These are phyloP conservation scores for Argentina anserina DNA, from an alignment of 306 rosid genomes.

Conservation along the genomic window DNA sequence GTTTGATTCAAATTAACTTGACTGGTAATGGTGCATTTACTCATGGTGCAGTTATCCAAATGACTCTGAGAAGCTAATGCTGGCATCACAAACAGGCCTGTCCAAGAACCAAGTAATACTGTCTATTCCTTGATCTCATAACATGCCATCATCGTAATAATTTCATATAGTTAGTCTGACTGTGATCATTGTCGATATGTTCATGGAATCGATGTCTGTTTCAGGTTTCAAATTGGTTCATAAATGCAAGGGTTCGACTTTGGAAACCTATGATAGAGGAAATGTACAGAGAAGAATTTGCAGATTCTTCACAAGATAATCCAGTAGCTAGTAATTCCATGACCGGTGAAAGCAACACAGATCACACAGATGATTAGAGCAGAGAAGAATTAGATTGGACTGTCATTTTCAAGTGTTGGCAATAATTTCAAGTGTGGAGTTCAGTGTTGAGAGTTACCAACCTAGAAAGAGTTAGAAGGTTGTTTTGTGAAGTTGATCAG, in stretches of 20 bases:
- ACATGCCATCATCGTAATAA: not conserved
- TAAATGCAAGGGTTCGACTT: conserved; percentile 77
- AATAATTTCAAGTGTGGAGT: not conserved
- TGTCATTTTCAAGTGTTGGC: not conserved
- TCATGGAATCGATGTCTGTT: conserved; percentile 7
- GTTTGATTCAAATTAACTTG: not conserved
- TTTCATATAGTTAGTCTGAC: no score
- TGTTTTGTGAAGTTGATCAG: not conserved
- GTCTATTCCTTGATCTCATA: not conserved
- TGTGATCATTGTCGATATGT: conserved; percentile 16
- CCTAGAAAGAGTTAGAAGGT: not conserved
- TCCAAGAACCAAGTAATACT: conserved; percentile 69
- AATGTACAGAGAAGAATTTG: conserved; percentile 84
- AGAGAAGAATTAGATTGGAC: not conserved
- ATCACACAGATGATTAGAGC: conserved; percentile 47
- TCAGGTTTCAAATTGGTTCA: conserved; percentile 90
- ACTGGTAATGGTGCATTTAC: not conserved
- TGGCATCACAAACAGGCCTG: conserved; percentile 81
- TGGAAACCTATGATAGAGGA: conserved; percentile 98
- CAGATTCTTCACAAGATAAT: conserved; percentile 82
- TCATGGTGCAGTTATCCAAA: conserved; percentile 62
- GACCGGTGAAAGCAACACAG: conserved; percentile 45
- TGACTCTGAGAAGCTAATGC: conserved; percentile 68
- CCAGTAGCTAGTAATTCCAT: conserved; percentile 35
- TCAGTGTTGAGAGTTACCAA: not conserved